Conservation (phyloP, 805 yeast genomes). For the Metschnikowia orientalis region DNA sequence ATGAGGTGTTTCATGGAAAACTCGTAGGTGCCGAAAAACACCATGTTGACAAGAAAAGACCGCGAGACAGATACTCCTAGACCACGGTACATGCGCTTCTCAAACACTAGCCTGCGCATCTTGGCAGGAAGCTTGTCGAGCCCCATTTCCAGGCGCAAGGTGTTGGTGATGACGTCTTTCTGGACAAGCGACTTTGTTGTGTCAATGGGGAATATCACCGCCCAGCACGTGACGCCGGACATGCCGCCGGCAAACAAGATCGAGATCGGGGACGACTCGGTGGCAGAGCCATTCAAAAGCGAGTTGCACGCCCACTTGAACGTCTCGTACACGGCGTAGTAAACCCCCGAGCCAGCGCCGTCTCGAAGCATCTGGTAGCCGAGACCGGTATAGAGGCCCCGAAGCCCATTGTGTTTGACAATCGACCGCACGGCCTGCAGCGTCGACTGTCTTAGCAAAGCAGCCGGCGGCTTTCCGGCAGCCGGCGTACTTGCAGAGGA, state of each 20-base stretch:
- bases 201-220: constrained; percentile 67
- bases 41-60: constrained; percentile 68
- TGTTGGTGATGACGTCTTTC: constrained; percentile 65
- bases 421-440: constrained; percentile 48
- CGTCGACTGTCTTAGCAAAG: constrained; percentile 23
- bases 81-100: constrained; percentile 63
- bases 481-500: not conserved
- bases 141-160: constrained; percentile 50
- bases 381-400: constrained; percentile 71
- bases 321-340: constrained; percentile 72
- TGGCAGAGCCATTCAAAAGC: constrained; percentile 16
- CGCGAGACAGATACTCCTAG: constrained; percentile 70
- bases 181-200: constrained; percentile 75
- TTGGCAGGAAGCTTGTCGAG: constrained; percentile 36
- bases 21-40: constrained; percentile 71
- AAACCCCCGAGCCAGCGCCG: constrained; percentile 64
- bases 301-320: constrained; percentile 49
- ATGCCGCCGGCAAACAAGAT: constrained; percentile 65
- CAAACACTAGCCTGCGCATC: constrained; percentile 29
- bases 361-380: constrained; percentile 66
- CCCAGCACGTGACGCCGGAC: constrained; percentile 75
- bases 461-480: constrained; percentile 21
- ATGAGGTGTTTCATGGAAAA: constrained; percentile 54
- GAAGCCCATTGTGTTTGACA: constrained; percentile 52
- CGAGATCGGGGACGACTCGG: constrained; percentile 26